phyloP scores from a whole-genome alignment of 768 basidiomycete genomes.

The Strobilomyces confusus region DNA sequence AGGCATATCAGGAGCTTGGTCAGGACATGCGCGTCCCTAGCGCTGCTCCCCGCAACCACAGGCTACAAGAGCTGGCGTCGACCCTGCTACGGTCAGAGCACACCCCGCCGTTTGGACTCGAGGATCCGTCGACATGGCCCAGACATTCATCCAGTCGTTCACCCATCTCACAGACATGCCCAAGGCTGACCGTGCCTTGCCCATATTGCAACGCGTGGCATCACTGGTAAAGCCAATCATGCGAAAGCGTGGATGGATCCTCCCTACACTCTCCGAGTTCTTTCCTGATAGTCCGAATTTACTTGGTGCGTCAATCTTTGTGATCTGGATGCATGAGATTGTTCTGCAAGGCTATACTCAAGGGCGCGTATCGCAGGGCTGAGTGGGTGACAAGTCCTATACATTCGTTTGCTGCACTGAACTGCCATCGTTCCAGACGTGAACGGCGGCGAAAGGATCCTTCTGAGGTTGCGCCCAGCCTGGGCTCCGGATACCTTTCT shows the following conservation, averaged over 20 bases:
- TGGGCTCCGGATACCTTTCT: constrained; percentile 66
- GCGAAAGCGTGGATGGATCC: constrained; percentile 76
- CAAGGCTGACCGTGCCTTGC: constrained; percentile 62
- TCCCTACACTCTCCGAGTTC: constrained; percentile 83
- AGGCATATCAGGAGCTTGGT: constrained; percentile 8
- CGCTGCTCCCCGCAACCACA: constrained; percentile 8
- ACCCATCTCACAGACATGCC: constrained; percentile 69
- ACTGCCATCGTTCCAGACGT: constrained; percentile 45
- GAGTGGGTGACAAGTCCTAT: constrained; percentile 28
- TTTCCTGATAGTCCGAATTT: constrained; percentile 72
- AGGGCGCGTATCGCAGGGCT: constrained; percentile 25
- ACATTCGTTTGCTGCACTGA: not conserved
- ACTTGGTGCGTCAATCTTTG: constrained; percentile 50
- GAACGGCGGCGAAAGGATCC: constrained; percentile 78
- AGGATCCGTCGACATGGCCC: constrained; percentile 38
- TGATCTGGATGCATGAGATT: not conserved
- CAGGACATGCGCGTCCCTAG: not conserved
- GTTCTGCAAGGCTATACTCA: constrained; percentile 7
- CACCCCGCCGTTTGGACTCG: not conserved
- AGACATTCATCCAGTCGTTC: constrained; percentile 60
- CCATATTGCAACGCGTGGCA: constrained; percentile 63
- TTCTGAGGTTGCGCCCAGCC: constrained; percentile 74
- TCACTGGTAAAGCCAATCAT: constrained; percentile 92
- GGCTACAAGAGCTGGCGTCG: not conserved
- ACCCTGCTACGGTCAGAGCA: not conserved